Evolutionary conservation across 1,284 basidiomycete species (phyloP).

Genomic region (Austropuccinia psidii): DNA sequence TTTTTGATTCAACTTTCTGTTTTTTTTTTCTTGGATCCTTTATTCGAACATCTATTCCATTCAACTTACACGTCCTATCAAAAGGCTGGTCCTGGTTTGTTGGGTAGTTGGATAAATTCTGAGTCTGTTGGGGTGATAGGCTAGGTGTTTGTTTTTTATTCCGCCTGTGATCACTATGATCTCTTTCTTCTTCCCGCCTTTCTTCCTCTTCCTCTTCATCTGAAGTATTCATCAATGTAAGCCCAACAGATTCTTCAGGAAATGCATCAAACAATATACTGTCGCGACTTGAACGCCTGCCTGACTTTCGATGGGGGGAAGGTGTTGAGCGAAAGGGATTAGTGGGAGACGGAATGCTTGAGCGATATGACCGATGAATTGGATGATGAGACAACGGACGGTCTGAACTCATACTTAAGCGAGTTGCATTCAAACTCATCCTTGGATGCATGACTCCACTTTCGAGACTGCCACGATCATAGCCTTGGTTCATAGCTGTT

Average conservation of each 20-base stretch:
- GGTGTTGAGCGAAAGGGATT: constrained; percentile 3
- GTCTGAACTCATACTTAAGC: constrained; percentile 26
- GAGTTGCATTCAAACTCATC: constrained; percentile 9
- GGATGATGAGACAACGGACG: neutral
- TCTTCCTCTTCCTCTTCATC: constrained; percentile 28
- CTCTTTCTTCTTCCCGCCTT: neutral
- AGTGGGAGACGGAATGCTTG: constrained; percentile 11
- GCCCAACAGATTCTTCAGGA: constrained; percentile 28
- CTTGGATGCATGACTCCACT: constrained; percentile 18
- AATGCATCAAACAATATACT: constrained; percentile 35
- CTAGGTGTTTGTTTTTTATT: too few species aligned
- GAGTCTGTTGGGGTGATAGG: too few species aligned
- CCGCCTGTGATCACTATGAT: neutral
- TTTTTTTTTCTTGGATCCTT: too few species aligned
- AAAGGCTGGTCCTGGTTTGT: too few species aligned
- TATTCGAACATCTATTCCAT: too few species aligned
- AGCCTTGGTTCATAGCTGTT: constrained; percentile 5
- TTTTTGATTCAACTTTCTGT: too few species aligned
- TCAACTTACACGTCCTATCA: too few species aligned
- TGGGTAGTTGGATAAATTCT: too few species aligned
- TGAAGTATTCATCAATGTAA: constrained; percentile 22
- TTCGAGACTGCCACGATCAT: constrained; percentile 1
- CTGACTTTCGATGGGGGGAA: neutral
- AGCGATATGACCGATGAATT: constrained; percentile 25
- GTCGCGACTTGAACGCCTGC: neutral